A percentile compares a stretch with the other conserved stretches of the same genome.
These are phyloP conservation scores for Erigeron canadensis DNA, from an alignment of 129 eudicot species.

Conservation along the genomic window DNA sequence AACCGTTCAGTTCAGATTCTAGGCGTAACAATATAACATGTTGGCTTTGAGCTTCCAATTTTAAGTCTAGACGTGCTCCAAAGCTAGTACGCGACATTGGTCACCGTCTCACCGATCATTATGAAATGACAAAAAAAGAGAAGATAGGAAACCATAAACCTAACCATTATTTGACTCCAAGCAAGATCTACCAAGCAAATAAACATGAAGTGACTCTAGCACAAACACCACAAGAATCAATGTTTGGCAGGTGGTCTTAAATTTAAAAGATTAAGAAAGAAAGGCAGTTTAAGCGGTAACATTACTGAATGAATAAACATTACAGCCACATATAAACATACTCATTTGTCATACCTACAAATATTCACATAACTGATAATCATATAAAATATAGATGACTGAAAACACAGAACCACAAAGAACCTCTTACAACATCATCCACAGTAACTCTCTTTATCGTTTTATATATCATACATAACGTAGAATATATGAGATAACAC, in stretches of 20 bases:
- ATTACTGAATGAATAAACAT: slow-evolving; percentile 8
- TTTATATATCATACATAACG: slow-evolving; percentile 17
- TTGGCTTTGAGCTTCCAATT: too few relatives aligned
- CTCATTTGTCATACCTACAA: slow-evolving; percentile 39
- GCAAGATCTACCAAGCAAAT: background rate
- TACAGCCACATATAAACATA: slow-evolving; percentile 13
- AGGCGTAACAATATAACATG: too few relatives aligned
- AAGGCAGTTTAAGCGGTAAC: background rate
- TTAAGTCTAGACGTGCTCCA: too few relatives aligned
- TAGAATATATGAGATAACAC: slow-evolving; percentile 23
- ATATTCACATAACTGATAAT: slow-evolving; percentile 49
- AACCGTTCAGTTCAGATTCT: too few relatives aligned
- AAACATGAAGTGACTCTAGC: background rate
- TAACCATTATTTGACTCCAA: background rate
- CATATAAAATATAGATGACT: slow-evolving; percentile 30
- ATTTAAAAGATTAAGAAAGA: background rate
- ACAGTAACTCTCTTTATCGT: slow-evolving; percentile 20
- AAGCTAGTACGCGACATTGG: too few relatives aligned
- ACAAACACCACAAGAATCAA: background rate
- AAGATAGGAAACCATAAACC: background rate
- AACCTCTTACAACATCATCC: slow-evolving; percentile 41
- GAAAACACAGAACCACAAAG: slow-evolving; percentile 34
- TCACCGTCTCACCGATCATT: too few relatives aligned
- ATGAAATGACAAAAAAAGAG: too few relatives aligned
- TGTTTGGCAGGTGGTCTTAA: background rate